phyloP scores from a whole-genome alignment of 306 rosid genomes.

The Prunus padus region DNA sequence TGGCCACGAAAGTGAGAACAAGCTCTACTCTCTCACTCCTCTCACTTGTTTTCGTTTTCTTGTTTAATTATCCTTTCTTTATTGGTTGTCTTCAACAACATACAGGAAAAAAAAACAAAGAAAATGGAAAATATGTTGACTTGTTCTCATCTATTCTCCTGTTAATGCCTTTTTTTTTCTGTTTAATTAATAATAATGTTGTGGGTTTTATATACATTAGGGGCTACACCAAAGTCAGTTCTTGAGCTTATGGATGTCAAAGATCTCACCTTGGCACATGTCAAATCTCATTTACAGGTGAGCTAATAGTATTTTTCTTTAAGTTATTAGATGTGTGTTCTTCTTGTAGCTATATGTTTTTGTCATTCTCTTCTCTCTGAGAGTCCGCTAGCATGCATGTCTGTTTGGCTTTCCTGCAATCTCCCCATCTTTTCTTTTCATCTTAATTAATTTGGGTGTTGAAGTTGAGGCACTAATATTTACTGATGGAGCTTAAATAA shows the following conservation, averaged over 20 bases:
- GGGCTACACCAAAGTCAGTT: constrained; percentile 99
- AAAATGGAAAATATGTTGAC: too few relatives aligned
- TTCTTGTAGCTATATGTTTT: not conserved
- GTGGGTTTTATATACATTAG: constrained; percentile 29
- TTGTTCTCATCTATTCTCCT: too few relatives aligned
- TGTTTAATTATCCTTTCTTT: not conserved
- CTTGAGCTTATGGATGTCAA: constrained; percentile 99
- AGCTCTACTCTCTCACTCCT: not conserved
- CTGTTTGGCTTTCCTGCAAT: not conserved
- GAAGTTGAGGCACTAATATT: not conserved
- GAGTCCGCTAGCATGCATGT: not conserved
- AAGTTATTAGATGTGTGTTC: not conserved
- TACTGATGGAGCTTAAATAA: too few relatives aligned
- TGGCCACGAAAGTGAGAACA: constrained; percentile 89
- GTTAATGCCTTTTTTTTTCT: not conserved
- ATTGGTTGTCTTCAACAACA: not conserved
- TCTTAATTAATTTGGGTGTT: not conserved
- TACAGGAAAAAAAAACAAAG: not conserved
- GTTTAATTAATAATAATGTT: not conserved
- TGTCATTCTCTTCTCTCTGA: not conserved
- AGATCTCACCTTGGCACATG: constrained; percentile 99
- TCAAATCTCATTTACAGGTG: constrained; percentile 98
- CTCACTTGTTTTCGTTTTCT: not conserved
- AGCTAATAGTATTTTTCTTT: not conserved
- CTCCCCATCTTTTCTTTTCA: not conserved